phyloP scores from a whole-genome alignment of 345 rosid genomes.

The Corchorus capsularis region DNA sequence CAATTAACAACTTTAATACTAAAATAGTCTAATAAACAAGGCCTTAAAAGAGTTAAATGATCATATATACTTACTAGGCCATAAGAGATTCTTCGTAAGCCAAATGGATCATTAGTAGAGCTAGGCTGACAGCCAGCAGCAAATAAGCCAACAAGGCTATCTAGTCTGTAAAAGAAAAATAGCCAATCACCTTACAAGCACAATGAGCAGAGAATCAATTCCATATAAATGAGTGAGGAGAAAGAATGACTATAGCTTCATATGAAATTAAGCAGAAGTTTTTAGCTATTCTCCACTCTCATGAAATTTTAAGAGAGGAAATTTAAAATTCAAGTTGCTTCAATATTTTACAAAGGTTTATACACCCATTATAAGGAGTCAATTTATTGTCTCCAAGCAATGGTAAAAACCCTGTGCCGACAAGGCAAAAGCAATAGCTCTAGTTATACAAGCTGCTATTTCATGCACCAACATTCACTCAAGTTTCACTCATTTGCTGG shows the following conservation, averaged over 20 bases:
- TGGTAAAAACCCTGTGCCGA: not conserved
- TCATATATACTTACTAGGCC: slow-evolving; percentile 72
- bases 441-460: not conserved
- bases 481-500: slow-evolving; percentile 1
- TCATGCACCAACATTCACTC: not conserved
- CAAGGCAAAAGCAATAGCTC: slow-evolving; percentile 7
- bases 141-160: slow-evolving; percentile 93
- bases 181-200: slow-evolving; percentile 15
- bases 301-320: slow-evolving; percentile 2
- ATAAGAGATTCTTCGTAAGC: slow-evolving; percentile 89
- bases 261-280: not conserved
- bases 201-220: slow-evolving; percentile 8
- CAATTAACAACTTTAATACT: slow-evolving; percentile 22
- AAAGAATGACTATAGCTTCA: not conserved
- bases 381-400: not conserved
- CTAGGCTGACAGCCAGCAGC: slow-evolving; percentile 98
- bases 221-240: not conserved
- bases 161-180: slow-evolving; percentile 32
- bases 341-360: not conserved
- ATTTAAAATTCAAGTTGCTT: not conserved
- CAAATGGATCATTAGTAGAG: slow-evolving; percentile 93
- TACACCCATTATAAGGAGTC: not conserved
- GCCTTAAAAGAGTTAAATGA: slow-evolving; percentile 4
- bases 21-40: not conserved
- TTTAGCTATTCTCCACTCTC: not conserved